Percentiles rank a stretch among this genome's conserved stretches.
phyloP scores from a whole-genome alignment of 108 stramenopile genomes.

The Nitzschia palea region DNA sequence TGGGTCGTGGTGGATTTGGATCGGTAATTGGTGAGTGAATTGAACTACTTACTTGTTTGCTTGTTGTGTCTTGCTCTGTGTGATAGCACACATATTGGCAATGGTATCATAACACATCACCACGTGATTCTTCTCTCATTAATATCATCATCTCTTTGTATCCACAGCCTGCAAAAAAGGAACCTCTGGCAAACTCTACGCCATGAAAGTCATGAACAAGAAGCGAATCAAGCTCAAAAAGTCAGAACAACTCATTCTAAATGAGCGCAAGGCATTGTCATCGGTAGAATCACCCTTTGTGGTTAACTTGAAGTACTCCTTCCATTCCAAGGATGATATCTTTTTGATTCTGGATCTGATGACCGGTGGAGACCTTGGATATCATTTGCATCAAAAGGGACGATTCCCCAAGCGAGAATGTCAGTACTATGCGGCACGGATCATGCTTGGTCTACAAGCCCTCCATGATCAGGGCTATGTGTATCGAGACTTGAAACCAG shows the following conservation, averaged over 20 bases:
- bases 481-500: slow-evolving; percentile 95
- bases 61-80: background rate
- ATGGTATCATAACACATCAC: too few relatives aligned
- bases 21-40: slow-evolving; percentile 84
- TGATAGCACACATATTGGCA: too few relatives aligned
- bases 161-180: slow-evolving; percentile 89
- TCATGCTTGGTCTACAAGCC: slow-evolving; percentile 89
- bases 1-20: slow-evolving; percentile 94
- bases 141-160: background rate
- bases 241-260: slow-evolving; percentile 84
- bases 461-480: slow-evolving; percentile 88
- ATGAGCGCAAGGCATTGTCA: slow-evolving; percentile 86
- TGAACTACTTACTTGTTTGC: too few relatives aligned
- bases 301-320: slow-evolving; percentile 96
- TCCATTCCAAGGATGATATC: slow-evolving; percentile 85
- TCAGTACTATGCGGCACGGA: slow-evolving; percentile 90
- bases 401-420: slow-evolving; percentile 68
- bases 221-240: slow-evolving; percentile 92
- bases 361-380: slow-evolving; percentile 93
- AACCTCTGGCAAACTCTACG: slow-evolving; percentile 93
- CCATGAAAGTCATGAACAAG: slow-evolving; percentile 99
- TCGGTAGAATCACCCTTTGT: slow-evolving; percentile 90
- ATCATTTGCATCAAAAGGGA: slow-evolving; percentile 80
- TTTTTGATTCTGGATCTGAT: slow-evolving; percentile 96
- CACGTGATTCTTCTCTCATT: too few relatives aligned